Evolutionary conservation across 768 basidiomycete genomes (phyloP), one percentile per base, ranked within the genome.

Genomic region (Tulasnella calospora): DNA sequence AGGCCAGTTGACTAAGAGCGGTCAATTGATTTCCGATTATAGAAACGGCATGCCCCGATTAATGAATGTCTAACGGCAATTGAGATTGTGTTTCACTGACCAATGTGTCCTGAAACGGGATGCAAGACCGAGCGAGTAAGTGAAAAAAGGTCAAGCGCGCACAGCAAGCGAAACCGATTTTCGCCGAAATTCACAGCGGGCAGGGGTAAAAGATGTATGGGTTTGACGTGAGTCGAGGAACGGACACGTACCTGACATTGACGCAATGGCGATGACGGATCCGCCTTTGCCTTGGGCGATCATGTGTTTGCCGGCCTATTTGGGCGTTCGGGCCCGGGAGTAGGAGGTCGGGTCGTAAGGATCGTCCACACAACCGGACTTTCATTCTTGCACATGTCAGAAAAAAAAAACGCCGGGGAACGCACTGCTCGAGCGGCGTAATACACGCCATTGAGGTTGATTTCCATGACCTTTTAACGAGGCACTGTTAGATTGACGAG

Each of bases 391-490:
- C 6, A 55, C 7, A 5, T 17, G 5, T 8, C 2, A n/a, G 13
- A 46, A 19, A 21, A 40, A 47, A 1, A 77, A 78, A 2, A 44
- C 41, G 12, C 6, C 41, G 41, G 41, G 41, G 41, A 2, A 33
- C 35, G 72, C 27, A 79, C 78, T 21, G 78, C 41, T 70, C 77
- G 78, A 61, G 46, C 27, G 44, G 30, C 44, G 40, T 74, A 79
- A 69, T 79, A 79, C 21, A 79, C 77, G 9, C 78, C 78, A 69
- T 79, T 79, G 23, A 79, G 67, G 51, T 79, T 79, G 30, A 79
- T 79, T 44, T 79, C 78, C 30, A 79, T 79, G 21, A 79, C 78
- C 78, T 79, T 61, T 21, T 47, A 23, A 23, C 17, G 27, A 7
- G 71, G 46, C 33, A n/a, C 15, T 30, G 30, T 67, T 27, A 67